Evolutionary conservation across 2,329 filamentous ascomycete species (phyloP).

Genomic region (Penicillium corylophilum): DNA sequence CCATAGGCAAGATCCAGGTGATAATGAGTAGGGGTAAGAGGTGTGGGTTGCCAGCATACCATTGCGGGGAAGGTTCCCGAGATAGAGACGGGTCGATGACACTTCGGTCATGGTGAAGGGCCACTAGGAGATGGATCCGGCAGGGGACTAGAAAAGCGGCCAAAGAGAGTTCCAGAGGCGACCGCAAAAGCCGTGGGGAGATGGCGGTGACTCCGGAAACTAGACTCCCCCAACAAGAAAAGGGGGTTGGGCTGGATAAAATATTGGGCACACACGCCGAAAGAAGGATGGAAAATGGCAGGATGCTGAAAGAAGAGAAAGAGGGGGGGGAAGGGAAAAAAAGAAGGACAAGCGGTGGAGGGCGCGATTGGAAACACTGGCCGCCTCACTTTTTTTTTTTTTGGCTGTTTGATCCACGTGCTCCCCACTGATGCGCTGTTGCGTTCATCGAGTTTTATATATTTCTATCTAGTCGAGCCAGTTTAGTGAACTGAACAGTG

Average conservation of each 20-base stretch:
- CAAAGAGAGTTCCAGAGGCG: slow-evolving; percentile 2
- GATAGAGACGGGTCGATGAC: slow-evolving; percentile 90
- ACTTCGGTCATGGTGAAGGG: slow-evolving; percentile 70
- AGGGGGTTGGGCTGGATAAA: slow-evolving; percentile 5
- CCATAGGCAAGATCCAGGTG: slow-evolving; percentile 2
- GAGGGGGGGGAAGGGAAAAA: slow-evolving; percentile 6
- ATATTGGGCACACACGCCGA: slow-evolving; percentile 5
- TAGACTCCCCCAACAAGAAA: slow-evolving; percentile 5
- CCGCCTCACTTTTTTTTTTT: slow-evolving; percentile 26
- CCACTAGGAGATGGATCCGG: slow-evolving; percentile 2
- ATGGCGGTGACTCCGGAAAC: slow-evolving; percentile 8
- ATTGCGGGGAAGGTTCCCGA: slow-evolving; percentile 95
- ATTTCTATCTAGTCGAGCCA: background rate
- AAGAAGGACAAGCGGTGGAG: slow-evolving; percentile 21
- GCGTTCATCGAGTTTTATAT: background rate
- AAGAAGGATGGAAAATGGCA: slow-evolving; percentile 4
- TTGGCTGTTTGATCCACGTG: slow-evolving; percentile 21
- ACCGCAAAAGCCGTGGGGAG: slow-evolving; percentile 9
- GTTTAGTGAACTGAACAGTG: background rate
- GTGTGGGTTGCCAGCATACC: slow-evolving; percentile 61
- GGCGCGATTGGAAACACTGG: slow-evolving; percentile 13
- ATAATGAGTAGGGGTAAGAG: slow-evolving; percentile 14
- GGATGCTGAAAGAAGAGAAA: slow-evolving; percentile 8
- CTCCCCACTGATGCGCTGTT: slow-evolving; percentile 3
- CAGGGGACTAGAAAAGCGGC: slow-evolving; percentile 6